Evolutionary conservation across 805 yeast species (phyloP).

Genomic region (Barnettozyma botsteinii): DNA sequence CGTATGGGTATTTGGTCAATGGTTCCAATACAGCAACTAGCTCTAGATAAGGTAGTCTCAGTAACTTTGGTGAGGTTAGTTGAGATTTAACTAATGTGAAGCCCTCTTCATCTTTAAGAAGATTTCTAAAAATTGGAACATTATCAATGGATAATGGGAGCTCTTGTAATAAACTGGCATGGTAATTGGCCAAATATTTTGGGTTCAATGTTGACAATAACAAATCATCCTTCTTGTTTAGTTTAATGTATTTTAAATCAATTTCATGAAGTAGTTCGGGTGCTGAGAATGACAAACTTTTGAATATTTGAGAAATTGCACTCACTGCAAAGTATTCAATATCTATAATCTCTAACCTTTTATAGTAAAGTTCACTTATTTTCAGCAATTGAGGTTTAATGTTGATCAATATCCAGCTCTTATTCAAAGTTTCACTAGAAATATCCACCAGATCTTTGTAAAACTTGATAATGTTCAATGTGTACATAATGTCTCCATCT

Average conservation of each 20-base stretch:
- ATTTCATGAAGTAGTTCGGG: constrained; percentile 5
- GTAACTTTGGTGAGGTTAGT: constrained; percentile 8
- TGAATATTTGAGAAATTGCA: constrained; percentile 14
- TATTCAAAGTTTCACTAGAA: constrained; percentile 9
- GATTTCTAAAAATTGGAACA: constrained; percentile 14
- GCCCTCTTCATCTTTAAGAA: constrained; percentile 6
- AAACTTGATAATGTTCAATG: constrained; percentile 15
- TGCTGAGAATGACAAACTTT: constrained; percentile 15
- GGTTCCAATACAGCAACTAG: constrained; percentile 13
- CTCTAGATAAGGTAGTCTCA: constrained; percentile 20
- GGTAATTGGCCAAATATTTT: constrained; percentile 11
- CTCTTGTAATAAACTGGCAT: constrained; percentile 9
- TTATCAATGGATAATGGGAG: constrained; percentile 10
- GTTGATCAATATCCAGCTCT: constrained; percentile 17
- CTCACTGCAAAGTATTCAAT: constrained; percentile 15
- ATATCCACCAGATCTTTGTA: constrained; percentile 15
- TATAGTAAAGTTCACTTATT: constrained; percentile 12
- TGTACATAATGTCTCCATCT: constrained; percentile 13
- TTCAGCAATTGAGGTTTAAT: constrained; percentile 8
- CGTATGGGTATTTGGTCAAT: constrained; percentile 10
- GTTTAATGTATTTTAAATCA: constrained; percentile 11
- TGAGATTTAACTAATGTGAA: constrained; percentile 10
- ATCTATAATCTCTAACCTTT: constrained; percentile 10
- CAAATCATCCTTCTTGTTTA: constrained; percentile 3
- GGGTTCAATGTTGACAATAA: constrained; percentile 18